Evolutionary conservation across 2,329 filamentous ascomycete genomes (phyloP), one percentile per base, ranked within the genome.

Genomic region (Ramularia collo-cygni): DNA sequence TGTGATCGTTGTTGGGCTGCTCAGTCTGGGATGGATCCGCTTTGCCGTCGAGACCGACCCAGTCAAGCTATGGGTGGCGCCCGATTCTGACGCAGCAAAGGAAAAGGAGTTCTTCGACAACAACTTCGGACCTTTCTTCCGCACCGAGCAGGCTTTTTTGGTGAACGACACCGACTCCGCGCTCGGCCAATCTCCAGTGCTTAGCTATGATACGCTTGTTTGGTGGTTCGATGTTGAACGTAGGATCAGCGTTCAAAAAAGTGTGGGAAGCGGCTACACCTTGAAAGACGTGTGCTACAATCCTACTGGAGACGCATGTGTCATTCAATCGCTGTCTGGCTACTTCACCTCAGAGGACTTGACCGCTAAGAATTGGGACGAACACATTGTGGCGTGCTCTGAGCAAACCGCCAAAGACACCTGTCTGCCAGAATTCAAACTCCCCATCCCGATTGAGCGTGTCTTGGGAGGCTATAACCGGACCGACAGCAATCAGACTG

Each of bases 191-290:
- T 80, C 83, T 0, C 85, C 87, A 1, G 87, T 96, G 2, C 67
- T 98, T 41, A 88, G 77, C 61, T 92, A 93, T 51, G 86, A 95
- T 7, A 95, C 85, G 0, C 70, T 98, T 8, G 69, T 74, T 17
- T 98, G 92, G 92, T 96, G 90, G 92, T 85, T 92, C 58, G 85
- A 81, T 46, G 81, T 96, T 2, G 92, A 98, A 61, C 77, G 79
- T 51, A 80, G 81, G 35, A 78, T 96, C 26, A 74, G 75, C 41
- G 72, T 77, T 28, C 73, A 94, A 40, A 83, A 83, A 59, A 87
- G 88, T 2, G 59, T 76, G 10, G 70, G 79, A 14, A 79, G 77
- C 37, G 81, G 78, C 5, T 75, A 83, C 38, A 81, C 75, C 0
- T 71, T 98, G 3, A 71, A 86, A 17, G 85, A 96, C 57, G 76